Conservation (phyloP, 2,329 filamentous ascomycete genomes). For the Talaromyces islandicus region DNA sequence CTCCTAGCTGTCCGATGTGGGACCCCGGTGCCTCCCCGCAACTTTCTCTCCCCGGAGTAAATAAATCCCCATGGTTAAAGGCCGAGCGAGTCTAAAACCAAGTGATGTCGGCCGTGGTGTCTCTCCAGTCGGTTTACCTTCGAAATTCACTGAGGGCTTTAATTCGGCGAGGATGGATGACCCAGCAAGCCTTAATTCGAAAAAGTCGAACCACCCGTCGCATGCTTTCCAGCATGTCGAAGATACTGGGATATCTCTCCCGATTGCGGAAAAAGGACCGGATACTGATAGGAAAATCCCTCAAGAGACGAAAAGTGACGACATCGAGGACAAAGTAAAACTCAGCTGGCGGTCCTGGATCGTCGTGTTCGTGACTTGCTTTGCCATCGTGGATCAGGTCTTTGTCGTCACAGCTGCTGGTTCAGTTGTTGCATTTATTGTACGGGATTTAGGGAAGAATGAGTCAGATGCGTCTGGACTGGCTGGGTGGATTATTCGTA, state of each 20-base stretch:
- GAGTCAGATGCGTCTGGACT: background rate
- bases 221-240: background rate
- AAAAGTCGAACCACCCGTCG: background rate
- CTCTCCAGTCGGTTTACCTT: background rate
- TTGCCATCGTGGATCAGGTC: constrained; percentile 8
- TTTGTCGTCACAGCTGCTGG: constrained; percentile 10
- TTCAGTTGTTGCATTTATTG: constrained; percentile 6
- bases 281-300: background rate
- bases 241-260: background rate
- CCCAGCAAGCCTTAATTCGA: background rate
- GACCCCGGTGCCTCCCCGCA: background rate
- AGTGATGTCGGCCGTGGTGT: background rate
- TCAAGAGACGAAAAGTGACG: background rate
- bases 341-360: constrained; percentile 8
- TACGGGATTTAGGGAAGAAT: constrained; percentile 3
- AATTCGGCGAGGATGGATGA: background rate
- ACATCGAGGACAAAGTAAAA: background rate
- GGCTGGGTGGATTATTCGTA: constrained; percentile 8
- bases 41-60: background rate
- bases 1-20: background rate
- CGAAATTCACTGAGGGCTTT: background rate
- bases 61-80: background rate
- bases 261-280: background rate
- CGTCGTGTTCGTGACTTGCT: constrained; percentile 4
- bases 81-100: background rate